Conservation (phyloP, 352 stramenopile genomes). For the Globisporangium cystogenes region DNA sequence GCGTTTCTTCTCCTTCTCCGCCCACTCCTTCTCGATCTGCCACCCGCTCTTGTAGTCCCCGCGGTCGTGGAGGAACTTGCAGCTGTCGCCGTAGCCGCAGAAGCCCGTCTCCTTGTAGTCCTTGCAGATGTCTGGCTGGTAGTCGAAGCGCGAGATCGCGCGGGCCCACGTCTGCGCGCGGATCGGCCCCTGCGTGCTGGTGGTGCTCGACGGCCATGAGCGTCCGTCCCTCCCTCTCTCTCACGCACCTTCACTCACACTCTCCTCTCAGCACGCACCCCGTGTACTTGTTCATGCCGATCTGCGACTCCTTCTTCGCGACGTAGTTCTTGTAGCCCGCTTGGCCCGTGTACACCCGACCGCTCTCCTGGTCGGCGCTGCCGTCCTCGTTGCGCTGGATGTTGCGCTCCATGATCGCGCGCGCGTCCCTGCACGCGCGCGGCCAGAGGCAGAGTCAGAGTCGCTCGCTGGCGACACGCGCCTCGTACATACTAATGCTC, state of each 20-base stretch:
- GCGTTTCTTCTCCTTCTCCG: slow-evolving; percentile 89
- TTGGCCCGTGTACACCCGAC: slow-evolving; percentile 80
- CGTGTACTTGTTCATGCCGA: slow-evolving; percentile 89
- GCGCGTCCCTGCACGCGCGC: slow-evolving; percentile 71
- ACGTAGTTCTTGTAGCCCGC: slow-evolving; percentile 87
- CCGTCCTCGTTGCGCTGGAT: slow-evolving; percentile 68
- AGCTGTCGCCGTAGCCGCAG: slow-evolving; percentile 95
- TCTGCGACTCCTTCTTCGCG: slow-evolving; percentile 81
- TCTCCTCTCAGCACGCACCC: no score
- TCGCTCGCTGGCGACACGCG: no score
- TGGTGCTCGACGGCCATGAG: not conserved
- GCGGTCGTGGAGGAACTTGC: slow-evolving; percentile 99
- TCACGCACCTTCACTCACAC: not conserved
- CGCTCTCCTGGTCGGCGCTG: slow-evolving; percentile 59
- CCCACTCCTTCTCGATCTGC: slow-evolving; percentile 96
- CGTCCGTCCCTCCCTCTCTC: not conserved
- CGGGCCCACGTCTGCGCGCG: slow-evolving; percentile 92
- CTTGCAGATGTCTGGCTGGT: slow-evolving; percentile 98
- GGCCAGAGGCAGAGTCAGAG: no score
- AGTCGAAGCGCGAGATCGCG: slow-evolving; percentile 96
- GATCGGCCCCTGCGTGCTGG: slow-evolving; percentile 91
- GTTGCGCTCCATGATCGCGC: slow-evolving; percentile 72
- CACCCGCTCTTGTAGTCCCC: slow-evolving; percentile 97
- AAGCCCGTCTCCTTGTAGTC: slow-evolving; percentile 99
- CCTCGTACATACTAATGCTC: not conserved